Percentiles rank a stretch among this genome's conserved stretches.
Evolutionary conservation across 2,329 filamentous ascomycete genomes (phyloP).

Genomic region (Epichloe elymi): DNA sequence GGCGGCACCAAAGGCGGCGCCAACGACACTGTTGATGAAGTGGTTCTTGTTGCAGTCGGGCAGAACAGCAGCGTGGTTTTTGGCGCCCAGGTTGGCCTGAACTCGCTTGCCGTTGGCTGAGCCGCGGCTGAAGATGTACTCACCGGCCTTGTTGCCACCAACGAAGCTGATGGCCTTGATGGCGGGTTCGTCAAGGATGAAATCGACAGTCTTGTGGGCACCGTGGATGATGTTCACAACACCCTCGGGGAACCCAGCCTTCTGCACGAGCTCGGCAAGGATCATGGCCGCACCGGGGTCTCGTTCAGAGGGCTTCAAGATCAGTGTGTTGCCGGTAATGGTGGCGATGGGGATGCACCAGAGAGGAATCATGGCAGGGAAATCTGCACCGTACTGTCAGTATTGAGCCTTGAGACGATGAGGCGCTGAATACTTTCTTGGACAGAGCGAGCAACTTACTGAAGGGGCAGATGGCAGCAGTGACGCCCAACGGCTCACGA

Average conservation of each 20-base stretch:
- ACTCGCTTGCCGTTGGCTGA: conserved; percentile 80
- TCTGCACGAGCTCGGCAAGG: conserved; percentile 62
- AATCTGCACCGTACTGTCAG: conserved; percentile 40
- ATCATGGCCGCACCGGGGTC: conserved; percentile 80
- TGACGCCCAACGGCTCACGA: conserved; percentile 67
- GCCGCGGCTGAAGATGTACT: conserved; percentile 70
- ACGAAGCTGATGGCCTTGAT: conserved; percentile 86
- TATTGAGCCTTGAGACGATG: not conserved
- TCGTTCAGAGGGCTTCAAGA: conserved; percentile 77
- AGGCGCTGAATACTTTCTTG: too few species aligned
- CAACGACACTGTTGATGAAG: conserved; percentile 70
- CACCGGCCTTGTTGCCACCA: conserved; percentile 74
- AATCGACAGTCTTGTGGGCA: conserved; percentile 68
- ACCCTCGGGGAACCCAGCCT: conserved; percentile 71
- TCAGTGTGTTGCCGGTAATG: conserved; percentile 69
- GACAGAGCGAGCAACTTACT: conserved; percentile 33
- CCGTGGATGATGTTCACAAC: conserved; percentile 78
- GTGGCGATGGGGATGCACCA: conserved; percentile 82
- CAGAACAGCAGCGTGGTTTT: conserved; percentile 76
- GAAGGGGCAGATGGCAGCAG: conserved; percentile 77
- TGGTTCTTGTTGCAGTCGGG: conserved; percentile 87
- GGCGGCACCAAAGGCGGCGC: conserved; percentile 73
- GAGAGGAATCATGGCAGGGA: conserved; percentile 86
- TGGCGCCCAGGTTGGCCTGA: conserved; percentile 76
- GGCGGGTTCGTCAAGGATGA: conserved; percentile 70